Base-by-base conservation (phyloP, 2,329 filamentous ascomycete genomes). In the Fusarium acutatum region DNA sequence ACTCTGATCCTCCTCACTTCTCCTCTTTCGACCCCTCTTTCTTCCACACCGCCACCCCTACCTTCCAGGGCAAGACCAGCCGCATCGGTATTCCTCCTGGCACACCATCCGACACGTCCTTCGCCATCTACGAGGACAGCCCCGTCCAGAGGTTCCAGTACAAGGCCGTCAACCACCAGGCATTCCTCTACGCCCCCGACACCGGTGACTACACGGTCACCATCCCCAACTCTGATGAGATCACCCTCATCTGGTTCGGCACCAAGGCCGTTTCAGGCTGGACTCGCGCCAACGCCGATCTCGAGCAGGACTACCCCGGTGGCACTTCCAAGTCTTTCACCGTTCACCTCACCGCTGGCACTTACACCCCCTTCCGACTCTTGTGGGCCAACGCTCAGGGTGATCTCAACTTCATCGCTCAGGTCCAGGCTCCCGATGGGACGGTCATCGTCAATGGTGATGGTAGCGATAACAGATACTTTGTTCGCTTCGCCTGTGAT, bases 301-400 rank as follows among this genome's bases (percentile, higher is more conserved):
- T 67, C 4, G 64, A 67, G 41, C 64, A 67, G 18, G 61, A 66
- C 15, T 67, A 67, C 41, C 64, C 64, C 0, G 64, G 61, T n/a
- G 43, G 61, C 20, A 66, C 64, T 28, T 66, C 61, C 26, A 20
- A 18, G n/a, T 7, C 35, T 6, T 66, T 38, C 32, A 20, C 24
- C 3, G 5, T 66, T 14, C 7, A 49, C 1, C 64, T 66, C 11
- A 2, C 26, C 5, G 64, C 62, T 37, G 64, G 61, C 15, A 67
- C 49, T 37, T 67, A 67, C 10, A 67, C 61, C 12, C 37, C 64
- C 6, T 67, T 67, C 64, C 64, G 64, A 22, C 64, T 67, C 2
- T n/a, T 67, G 3, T 67, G 64, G 64, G 64, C 64, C 5, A 67
- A 67, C 3, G 64, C 64, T 50, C 64, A 67, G 49, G 64, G 64